phyloP scores from a whole-genome alignment of 169 alveolate species.

The Plasmodium coatneyi region DNA sequence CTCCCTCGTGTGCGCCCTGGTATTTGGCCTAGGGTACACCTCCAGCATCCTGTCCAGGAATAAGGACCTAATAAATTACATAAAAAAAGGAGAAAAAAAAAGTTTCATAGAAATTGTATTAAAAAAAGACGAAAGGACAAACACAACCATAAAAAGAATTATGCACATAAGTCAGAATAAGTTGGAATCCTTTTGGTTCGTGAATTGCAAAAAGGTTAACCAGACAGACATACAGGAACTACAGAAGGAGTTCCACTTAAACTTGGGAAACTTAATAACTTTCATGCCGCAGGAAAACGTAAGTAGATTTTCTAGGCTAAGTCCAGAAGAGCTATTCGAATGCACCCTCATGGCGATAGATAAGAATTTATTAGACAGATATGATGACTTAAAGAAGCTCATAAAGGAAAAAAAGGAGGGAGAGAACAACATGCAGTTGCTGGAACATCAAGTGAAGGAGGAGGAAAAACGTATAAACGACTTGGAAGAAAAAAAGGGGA shows the following conservation, averaged over 20 bases:
- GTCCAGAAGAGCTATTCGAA: constrained; percentile 80
- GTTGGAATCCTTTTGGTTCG: constrained; percentile 70
- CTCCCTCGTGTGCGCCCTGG: constrained; percentile 84
- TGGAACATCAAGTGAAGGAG: constrained; percentile 70
- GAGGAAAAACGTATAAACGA: constrained; percentile 14
- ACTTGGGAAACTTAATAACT: constrained; percentile 78
- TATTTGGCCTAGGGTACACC: constrained; percentile 81
- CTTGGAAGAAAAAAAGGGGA: constrained; percentile 29
- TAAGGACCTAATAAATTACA: constrained; percentile 76
- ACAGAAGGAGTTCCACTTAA: constrained; percentile 74
- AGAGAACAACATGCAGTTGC: constrained; percentile 33
- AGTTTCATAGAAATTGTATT: constrained; percentile 56
- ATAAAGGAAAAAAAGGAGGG: constrained; percentile 45
- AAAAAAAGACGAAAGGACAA: constrained; percentile 21
- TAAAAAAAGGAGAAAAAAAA: constrained; percentile 78
- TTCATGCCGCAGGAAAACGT: constrained; percentile 85
- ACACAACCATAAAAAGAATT: constrained; percentile 33
- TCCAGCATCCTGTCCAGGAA: constrained; percentile 77
- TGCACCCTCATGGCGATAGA: constrained; percentile 80
- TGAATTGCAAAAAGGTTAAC: constrained; percentile 75
- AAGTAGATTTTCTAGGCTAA: constrained; percentile 80
- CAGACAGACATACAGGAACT: constrained; percentile 47
- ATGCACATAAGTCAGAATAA: constrained; percentile 35
- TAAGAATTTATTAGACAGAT: constrained; percentile 46
- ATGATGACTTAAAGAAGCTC: constrained; percentile 47